Evolutionary conservation across 345 rosid genomes (phyloP), one percentile per base, ranked within the genome.

Genomic region (Hirschfeldia incana): DNA sequence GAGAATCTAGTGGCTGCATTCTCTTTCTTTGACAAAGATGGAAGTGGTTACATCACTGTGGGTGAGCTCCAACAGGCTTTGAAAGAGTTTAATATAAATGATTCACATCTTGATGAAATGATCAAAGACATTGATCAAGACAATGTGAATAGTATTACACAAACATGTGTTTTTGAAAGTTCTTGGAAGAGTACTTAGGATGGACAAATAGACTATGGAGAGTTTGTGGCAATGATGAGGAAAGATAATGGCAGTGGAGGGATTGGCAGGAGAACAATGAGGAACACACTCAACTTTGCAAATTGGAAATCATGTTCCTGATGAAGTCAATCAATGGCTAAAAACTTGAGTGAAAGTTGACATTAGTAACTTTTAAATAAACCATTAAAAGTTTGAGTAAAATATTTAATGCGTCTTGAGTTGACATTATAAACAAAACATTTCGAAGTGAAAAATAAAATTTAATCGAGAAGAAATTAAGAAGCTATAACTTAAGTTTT

Each of bases 201-300:
- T 85, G 94, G 94, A 17, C 87, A 85, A 77, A 90, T 90, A 75
- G 89, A 88, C 74, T 90, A 90, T 73, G 90, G 82, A 33, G 94
- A 90, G 64, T 90, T 90, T 84, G 89, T 87, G 6, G 90, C 92
- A 5, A 90, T 90, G 94, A 90, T 90, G 94, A 83, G 89, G 85
- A 88, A 81, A 81, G 94, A 90, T 69, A 88, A 88, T 42, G 90
- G 89, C 37, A 87, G 76, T 68, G 89, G 79, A n/a, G 89, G 85
- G 30, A 78, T 86, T 57, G 89, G 90, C 60, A 84, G 92, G 81
- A 86, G 90, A 85, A 79, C 85, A 37, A 84, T 87, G 93, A 87
- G 90, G 76, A 84, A 71, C 67, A 71, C 12, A 33, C 84, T 89
- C 70, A 88, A 83, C 73, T 69, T 86, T 78, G 88, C 78, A 55